These are phyloP conservation scores for Davidsoniella eucalypti DNA, from an alignment of 2,329 filamentous ascomycete genomes.

Conservation along the genomic window DNA sequence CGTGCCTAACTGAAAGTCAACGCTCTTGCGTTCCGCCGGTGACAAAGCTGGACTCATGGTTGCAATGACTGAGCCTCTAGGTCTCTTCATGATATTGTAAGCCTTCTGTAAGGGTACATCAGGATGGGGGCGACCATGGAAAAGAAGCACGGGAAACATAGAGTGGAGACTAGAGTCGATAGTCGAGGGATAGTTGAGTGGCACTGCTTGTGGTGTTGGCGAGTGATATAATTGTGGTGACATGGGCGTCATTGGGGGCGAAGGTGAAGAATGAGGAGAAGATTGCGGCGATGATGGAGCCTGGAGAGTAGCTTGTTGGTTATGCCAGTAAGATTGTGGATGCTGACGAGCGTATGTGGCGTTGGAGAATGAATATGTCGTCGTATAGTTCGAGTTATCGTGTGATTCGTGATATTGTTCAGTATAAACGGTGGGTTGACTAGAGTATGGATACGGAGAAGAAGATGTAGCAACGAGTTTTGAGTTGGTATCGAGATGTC, in stretches of 20 bases:
- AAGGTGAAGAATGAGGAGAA: neutral
- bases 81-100: conserved; percentile 28
- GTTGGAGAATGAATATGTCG: too few species aligned
- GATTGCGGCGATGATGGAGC: neutral
- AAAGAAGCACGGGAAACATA: conserved; percentile 11
- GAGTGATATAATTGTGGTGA: neutral
- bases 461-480: neutral
- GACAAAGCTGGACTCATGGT: conserved; percentile 21
- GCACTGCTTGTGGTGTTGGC: neutral
- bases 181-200: neutral
- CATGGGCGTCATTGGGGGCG: conserved; percentile 4
- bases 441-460: neutral
- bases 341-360: too few species aligned
- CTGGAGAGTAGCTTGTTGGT: too few species aligned
- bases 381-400: too few species aligned
- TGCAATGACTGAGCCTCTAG: conserved; percentile 24
- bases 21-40: conserved; percentile 19
- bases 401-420: neutral
- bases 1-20: conserved; percentile 32
- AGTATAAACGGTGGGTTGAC: neutral
- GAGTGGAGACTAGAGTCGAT: conserved; percentile 8
- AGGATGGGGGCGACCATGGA: conserved; percentile 6
- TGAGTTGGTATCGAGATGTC: neutral
- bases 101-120: conserved; percentile 17
- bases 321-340: too few species aligned